These are phyloP conservation scores for Nephelium lappaceum DNA, from an alignment of 345 rosid species.

Conservation along the genomic window DNA sequence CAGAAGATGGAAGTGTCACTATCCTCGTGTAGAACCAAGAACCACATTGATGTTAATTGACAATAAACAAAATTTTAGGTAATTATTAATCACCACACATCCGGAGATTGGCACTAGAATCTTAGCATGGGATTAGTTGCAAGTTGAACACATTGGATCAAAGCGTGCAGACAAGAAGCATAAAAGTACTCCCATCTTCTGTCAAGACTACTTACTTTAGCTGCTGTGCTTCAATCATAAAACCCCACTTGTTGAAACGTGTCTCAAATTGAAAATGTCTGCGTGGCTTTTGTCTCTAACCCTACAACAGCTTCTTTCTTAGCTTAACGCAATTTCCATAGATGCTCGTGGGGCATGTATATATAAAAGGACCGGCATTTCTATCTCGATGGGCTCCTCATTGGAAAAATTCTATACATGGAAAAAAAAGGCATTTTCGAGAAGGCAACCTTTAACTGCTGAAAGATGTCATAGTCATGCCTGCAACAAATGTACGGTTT, in stretches of 20 bases:
- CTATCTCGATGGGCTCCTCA: constrained; percentile 19
- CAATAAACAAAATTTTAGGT: no score
- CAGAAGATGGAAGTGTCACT: constrained; percentile 1
- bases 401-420: background rate
- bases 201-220: constrained; percentile 1
- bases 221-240: background rate
- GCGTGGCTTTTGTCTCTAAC: constrained; percentile 33
- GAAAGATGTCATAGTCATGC: constrained; percentile 25
- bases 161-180: background rate
- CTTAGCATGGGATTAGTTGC: constrained; percentile 5
- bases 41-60: no score
- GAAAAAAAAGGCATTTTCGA: constrained; percentile 7
- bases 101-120: background rate
- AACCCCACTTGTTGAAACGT: constrained; percentile 18
- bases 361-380: constrained; percentile 20
- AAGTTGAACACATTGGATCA: background rate
- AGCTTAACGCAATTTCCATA: constrained; percentile 14
- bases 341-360: constrained; percentile 25
- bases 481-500: constrained; percentile 15
- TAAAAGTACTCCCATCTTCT: background rate
- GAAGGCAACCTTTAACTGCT: constrained; percentile 10
- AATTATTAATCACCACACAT: no score
- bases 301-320: constrained; percentile 31
- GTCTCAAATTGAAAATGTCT: background rate
- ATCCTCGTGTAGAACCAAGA: background rate